phyloP scores from a whole-genome alignment of 768 basidiomycete genomes.

The Gymnopilus dilepis region DNA sequence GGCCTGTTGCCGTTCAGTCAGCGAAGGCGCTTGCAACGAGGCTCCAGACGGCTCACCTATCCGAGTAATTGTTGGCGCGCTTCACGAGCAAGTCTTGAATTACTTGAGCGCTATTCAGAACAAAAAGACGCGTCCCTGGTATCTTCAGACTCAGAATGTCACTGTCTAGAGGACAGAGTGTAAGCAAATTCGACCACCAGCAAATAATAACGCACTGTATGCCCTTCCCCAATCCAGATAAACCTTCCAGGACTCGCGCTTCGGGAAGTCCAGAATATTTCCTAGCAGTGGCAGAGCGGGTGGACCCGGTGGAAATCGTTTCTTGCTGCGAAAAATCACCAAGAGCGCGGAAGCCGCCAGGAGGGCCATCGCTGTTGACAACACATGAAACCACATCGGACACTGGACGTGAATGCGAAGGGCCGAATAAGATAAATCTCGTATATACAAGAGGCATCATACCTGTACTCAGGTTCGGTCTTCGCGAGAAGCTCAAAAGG shows the following conservation, averaged over 20 bases:
- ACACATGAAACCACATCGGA: too few species aligned
- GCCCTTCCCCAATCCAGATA: conserved; percentile 14
- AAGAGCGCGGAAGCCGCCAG: neutral
- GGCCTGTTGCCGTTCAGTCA: neutral
- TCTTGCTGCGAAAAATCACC: neutral
- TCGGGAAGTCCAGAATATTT: conserved; percentile 12
- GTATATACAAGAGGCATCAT: too few species aligned
- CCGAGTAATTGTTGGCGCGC: conserved; percentile 4
- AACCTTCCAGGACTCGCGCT: conserved; percentile 8
- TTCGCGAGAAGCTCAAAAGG: too few species aligned
- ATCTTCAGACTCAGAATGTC: conserved; percentile 4
- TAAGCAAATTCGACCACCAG: neutral
- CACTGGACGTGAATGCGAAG: too few species aligned
- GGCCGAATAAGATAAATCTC: too few species aligned
- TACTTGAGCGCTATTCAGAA: conserved; percentile 1
- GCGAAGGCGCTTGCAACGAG: neutral
- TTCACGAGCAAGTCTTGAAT: conserved; percentile 10
- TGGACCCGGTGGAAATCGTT: conserved; percentile 19
- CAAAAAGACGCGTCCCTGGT: conserved; percentile 4
- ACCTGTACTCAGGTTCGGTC: too few species aligned
- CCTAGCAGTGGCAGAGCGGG: conserved; percentile 30
- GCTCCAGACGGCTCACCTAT: neutral
- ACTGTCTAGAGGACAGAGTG: neutral
- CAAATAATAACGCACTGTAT: conserved; percentile 1
- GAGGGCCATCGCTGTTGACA: neutral